phyloP scores from a whole-genome alignment of 1,284 basidiomycete species.

The Cronartium quercuum region DNA sequence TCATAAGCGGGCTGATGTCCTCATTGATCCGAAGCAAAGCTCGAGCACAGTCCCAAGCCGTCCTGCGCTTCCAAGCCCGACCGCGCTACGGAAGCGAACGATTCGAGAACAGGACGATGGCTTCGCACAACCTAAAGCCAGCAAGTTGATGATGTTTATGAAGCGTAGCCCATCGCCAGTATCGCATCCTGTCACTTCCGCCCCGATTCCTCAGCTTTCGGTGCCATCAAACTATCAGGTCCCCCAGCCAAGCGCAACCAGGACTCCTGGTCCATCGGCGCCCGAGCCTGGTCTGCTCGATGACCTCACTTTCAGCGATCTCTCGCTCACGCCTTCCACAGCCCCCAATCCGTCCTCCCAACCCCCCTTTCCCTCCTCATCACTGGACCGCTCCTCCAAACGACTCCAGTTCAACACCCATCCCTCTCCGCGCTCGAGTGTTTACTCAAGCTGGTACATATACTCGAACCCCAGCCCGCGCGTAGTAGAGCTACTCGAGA shows the following conservation, averaged over 20 bases:
- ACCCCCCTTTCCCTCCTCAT: neutral
- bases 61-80: constrained; percentile 1
- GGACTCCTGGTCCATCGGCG: neutral
- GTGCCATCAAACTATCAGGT: neutral
- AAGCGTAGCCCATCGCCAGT: neutral
- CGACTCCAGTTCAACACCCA: constrained; percentile 24
- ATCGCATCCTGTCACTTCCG: neutral
- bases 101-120: constrained; percentile 26
- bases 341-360: neutral
- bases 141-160: constrained; percentile 36
- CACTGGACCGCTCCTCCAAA: neutral
- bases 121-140: constrained; percentile 24
- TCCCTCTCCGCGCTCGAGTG: neutral
- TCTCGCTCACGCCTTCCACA: neutral
- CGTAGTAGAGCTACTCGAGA: constrained; percentile 55
- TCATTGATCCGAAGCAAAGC: neutral
- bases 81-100: constrained; percentile 6
- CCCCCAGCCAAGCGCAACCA: too few species aligned
- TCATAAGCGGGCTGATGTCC: constrained; percentile 1
- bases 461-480: constrained; percentile 60
- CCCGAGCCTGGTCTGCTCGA: neutral
- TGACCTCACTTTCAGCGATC: neutral
- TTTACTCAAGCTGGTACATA: constrained; percentile 49
- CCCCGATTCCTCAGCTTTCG: neutral
- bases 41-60: neutral